Evolutionary conservation across 768 basidiomycete genomes (phyloP), one percentile per base, ranked within the genome.

Genomic region (Termitomyces sp.): DNA sequence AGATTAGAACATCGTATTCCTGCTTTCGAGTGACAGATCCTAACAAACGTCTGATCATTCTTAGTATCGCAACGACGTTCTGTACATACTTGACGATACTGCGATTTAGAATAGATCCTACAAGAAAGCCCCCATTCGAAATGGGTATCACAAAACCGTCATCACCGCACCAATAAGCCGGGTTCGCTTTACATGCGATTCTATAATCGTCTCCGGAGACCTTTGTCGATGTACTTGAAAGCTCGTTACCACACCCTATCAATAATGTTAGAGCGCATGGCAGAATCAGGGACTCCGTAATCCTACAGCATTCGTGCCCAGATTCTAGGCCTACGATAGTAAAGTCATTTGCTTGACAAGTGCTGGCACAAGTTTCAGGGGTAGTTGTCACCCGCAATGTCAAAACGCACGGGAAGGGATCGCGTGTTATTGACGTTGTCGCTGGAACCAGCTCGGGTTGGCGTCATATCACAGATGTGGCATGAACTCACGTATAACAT

Each of bases 311-410:
- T 41, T 59, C 58, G 4, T n/a, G 35, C 8, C 58, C 58, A 17
- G 50, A 59, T 34, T 59, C 58, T 11, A 59, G 45, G 17, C 58
- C 58, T 29, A 51, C 43, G 34, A 59, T 59, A 17, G 58, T 50
- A 17, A 54, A 49, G 29, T 54, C 50, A 8, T 55, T 55, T 29
- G 47, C 32, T 34, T 59, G 55, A 41, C 58, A 59, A 11, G 37
- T 44, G 10, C 19, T 49, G 10, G 58, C 58, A 7, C 58, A 59
- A 10, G n/a, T 50, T 54, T 59, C 58, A 23, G 53, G 58, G 31
- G 58, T 55, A 29, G 35, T 41, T n/a, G 14, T 49, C 47, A 38
- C 53, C 48, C 29, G 17, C 11, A 27, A 59, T 54, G 9, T 54
- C 54, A 25, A 50, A 59, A 34, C 6, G 21, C 12, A 34, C 35